Percentiles rank a stretch among this genome's conserved stretches.
Conservation (phyloP, 345 rosid species). For the Laguncularia racemosa region DNA sequence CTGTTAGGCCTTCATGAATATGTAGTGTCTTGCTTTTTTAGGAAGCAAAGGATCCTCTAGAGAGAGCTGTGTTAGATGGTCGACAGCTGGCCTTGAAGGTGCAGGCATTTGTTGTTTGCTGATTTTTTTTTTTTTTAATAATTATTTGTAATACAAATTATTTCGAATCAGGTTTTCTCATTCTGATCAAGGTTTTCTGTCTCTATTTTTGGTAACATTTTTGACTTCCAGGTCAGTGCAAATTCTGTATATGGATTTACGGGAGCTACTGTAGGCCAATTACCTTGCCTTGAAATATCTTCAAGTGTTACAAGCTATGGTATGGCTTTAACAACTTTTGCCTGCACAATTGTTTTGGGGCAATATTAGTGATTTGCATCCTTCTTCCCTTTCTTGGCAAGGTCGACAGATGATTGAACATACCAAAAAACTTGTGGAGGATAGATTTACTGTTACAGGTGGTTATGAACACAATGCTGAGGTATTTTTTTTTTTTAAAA, state of each 20-base stretch:
- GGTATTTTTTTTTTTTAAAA: conserved; percentile 39
- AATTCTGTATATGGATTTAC: conserved; percentile 98
- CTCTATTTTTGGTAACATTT: not conserved
- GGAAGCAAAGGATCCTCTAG: conserved; percentile 98
- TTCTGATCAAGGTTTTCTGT: not conserved
- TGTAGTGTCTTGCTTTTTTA: conserved; percentile 17
- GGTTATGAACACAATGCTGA: conserved; percentile 87
- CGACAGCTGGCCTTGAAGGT: conserved; percentile 95
- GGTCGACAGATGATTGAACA: conserved; percentile 99
- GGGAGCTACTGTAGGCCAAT: conserved; percentile 89
- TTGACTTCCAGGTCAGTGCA: conserved; percentile 65
- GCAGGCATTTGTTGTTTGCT: too few species aligned
- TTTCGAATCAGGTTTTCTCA: not conserved
- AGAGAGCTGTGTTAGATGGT: conserved; percentile 94
- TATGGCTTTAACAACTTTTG: conserved; percentile 18
- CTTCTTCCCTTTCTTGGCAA: conserved; percentile 28
- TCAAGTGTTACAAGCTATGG: conserved; percentile 99
- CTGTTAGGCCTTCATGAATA: not conserved
- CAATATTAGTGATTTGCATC: conserved; percentile 11
- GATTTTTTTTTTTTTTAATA: not conserved
- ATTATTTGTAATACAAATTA: not conserved
- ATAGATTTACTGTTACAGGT: conserved; percentile 62
- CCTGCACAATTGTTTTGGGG: not conserved
- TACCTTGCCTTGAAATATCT: conserved; percentile 93
- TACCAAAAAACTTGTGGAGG: conserved; percentile 83